These are phyloP conservation scores for Botrytis fabae DNA, from an alignment of 2,329 filamentous ascomycete species.

Conservation along the genomic window DNA sequence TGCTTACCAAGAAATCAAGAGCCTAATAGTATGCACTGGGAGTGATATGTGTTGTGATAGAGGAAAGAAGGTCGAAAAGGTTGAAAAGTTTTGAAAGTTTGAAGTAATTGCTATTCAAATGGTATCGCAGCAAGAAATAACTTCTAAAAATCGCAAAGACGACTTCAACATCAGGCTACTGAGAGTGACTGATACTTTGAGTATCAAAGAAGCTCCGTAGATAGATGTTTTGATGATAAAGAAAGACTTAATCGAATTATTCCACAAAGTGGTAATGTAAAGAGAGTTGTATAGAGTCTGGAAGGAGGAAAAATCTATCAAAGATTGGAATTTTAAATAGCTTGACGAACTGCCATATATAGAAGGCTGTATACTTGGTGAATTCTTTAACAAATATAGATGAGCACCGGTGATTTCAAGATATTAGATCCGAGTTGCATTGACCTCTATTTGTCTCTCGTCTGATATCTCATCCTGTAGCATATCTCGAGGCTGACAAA, in stretches of 20 bases:
- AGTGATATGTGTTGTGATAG: background rate
- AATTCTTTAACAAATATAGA: background rate
- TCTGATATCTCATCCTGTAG: background rate
- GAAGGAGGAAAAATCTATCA: background rate
- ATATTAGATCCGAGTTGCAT: background rate
- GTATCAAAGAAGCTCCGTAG: background rate
- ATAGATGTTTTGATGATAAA: background rate
- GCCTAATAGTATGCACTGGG: accelerated
- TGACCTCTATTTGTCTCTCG: conserved; percentile 2
- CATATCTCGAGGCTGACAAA: background rate
- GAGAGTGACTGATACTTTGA: background rate
- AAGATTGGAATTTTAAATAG: background rate
- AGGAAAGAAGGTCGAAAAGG: background rate
- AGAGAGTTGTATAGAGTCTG: conserved; percentile 3
- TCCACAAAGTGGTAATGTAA: too few species aligned
- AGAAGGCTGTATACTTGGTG: background rate
- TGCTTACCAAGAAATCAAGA: background rate
- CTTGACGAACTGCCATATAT: background rate
- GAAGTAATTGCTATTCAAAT: background rate
- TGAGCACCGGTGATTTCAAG: background rate
- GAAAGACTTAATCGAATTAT: background rate
- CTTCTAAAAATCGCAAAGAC: too few species aligned
- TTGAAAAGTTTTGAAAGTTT: background rate
- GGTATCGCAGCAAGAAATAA: background rate
- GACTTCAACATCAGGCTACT: background rate